Percentiles rank a stretch among this genome's conserved stretches.
Evolutionary conservation across 371 early-diverging fungal genomes (phyloP).

Genomic region (Rhizopus sp.): DNA sequence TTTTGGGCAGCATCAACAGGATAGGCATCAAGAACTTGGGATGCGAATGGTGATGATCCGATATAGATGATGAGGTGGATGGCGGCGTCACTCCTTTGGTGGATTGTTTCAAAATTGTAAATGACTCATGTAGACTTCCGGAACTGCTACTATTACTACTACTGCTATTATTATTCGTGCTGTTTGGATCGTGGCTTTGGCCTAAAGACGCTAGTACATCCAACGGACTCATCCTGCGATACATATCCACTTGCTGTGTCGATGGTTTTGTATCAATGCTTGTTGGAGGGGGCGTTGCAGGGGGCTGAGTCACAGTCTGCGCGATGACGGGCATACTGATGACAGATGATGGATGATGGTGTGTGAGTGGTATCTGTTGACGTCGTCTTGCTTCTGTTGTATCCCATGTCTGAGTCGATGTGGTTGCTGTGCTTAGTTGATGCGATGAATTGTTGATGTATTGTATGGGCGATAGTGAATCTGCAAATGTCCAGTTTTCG

Average conservation of each 20-base stretch:
- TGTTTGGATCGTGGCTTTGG: slow-evolving; percentile 1
- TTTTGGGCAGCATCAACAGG: slow-evolving; percentile 32
- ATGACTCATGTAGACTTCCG: slow-evolving; percentile 11
- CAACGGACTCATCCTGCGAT: slow-evolving; percentile 41
- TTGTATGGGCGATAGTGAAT: slow-evolving; percentile 42
- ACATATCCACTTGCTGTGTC: slow-evolving; percentile 14
- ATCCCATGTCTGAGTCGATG: slow-evolving; percentile 33
- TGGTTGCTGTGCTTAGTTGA: slow-evolving; percentile 32
- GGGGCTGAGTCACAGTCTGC: slow-evolving; percentile 28
- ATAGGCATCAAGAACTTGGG: slow-evolving; percentile 11
- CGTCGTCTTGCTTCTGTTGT: slow-evolving; percentile 15
- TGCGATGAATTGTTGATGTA: slow-evolving; percentile 37
- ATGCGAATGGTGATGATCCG: not conserved
- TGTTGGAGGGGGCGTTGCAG: slow-evolving; percentile 10
- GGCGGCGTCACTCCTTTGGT: slow-evolving; percentile 1
- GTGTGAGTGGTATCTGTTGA: slow-evolving; percentile 8
- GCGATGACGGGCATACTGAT: slow-evolving; percentile 42
- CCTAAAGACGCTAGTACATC: slow-evolving; percentile 44
- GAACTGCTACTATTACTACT: slow-evolving; percentile 1
- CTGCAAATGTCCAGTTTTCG: slow-evolving; percentile 29
- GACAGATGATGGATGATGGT: slow-evolving; percentile 40
- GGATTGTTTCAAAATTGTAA: slow-evolving; percentile 1
- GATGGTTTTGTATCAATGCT: slow-evolving; percentile 13
- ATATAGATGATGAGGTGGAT: not conserved
- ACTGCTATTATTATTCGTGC: slow-evolving; percentile 8